Evolutionary conservation across 805 yeast species (phyloP).

Genomic region (Wickerhamiella alocasiicola): DNA sequence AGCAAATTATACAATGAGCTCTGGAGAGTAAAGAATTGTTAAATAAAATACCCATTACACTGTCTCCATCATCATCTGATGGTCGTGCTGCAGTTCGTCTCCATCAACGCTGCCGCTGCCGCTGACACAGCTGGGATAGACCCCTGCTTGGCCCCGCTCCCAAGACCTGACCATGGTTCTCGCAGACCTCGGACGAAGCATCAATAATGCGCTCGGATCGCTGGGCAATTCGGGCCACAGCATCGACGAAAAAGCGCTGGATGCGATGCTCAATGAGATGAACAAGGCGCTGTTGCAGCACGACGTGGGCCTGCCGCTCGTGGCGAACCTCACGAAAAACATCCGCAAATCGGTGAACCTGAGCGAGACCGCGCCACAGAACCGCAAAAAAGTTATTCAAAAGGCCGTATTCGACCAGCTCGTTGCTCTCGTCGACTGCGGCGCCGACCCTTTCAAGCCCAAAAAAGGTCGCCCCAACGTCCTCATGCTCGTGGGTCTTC

Average conservation of each 20-base stretch:
- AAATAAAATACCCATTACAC: no score
- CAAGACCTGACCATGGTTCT: slow-evolving; percentile 42
- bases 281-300: slow-evolving; percentile 83
- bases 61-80: no score
- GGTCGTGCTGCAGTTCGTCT: no score
- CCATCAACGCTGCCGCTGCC: no score
- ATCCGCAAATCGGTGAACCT: slow-evolving; percentile 46
- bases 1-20: no score
- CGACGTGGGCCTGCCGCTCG: slow-evolving; percentile 86
- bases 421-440: slow-evolving; percentile 68
- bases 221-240: slow-evolving; percentile 41
- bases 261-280: slow-evolving; percentile 68
- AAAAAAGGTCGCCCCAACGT: slow-evolving; percentile 68
- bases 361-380: slow-evolving; percentile 41
- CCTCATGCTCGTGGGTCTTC: slow-evolving; percentile 95
- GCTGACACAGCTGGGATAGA: no score
- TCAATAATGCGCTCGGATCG: slow-evolving; percentile 58
- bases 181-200: slow-evolving; percentile 67
- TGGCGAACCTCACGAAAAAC: slow-evolving; percentile 60
- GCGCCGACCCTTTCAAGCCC: slow-evolving; percentile 55
- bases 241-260: slow-evolving; percentile 52
- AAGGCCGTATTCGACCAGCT: slow-evolving; percentile 91
- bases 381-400: slow-evolving; percentile 70
- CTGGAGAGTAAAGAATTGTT: no score
- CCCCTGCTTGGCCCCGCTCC: no score